Percentiles rank a stretch among this genome's conserved stretches.
These are phyloP conservation scores for Cymbopogon flexuosus DNA, from an alignment of 202 grass and related monocot genomes.

Conservation along the genomic window DNA sequence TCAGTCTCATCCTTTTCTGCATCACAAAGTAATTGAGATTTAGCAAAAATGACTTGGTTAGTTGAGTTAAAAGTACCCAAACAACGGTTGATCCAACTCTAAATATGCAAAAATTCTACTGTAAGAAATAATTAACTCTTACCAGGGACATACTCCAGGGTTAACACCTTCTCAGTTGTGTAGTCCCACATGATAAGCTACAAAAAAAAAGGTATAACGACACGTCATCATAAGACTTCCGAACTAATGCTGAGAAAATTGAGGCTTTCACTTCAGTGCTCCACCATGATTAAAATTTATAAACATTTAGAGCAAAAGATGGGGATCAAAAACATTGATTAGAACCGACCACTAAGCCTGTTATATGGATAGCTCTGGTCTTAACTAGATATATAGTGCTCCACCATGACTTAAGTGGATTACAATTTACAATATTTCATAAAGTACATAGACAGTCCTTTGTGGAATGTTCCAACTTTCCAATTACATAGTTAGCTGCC, in stretches of 20 bases:
- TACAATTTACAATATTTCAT: constrained; percentile 4
- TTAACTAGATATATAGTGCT: neutral
- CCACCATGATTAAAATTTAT: constrained; percentile 10
- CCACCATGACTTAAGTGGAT: constrained; percentile 8
- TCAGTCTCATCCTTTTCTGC: neutral
- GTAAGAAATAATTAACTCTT: constrained; percentile 32
- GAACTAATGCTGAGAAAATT: constrained; percentile 4
- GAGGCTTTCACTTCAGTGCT: constrained; percentile 6
- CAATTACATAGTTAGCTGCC: neutral
- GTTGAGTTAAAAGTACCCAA: neutral
- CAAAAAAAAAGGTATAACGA: constrained; percentile 41
- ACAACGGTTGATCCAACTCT: neutral
- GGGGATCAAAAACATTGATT: neutral
- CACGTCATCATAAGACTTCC: constrained; percentile 24
- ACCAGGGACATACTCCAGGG: constrained; percentile 90
- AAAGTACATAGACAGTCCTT: neutral
- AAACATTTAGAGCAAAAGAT: constrained; percentile 1
- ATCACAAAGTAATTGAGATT: constrained; percentile 18
- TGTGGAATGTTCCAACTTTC: neutral
- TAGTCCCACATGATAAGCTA: constrained; percentile 96
- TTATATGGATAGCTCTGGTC: neutral
- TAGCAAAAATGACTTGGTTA: neutral
- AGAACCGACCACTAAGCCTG: neutral
- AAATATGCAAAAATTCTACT: neutral
- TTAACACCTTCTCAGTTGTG: constrained; percentile 81